Evolutionary conservation across 2,329 filamentous ascomycete genomes (phyloP).

Genomic region (Fusarium sp.): DNA sequence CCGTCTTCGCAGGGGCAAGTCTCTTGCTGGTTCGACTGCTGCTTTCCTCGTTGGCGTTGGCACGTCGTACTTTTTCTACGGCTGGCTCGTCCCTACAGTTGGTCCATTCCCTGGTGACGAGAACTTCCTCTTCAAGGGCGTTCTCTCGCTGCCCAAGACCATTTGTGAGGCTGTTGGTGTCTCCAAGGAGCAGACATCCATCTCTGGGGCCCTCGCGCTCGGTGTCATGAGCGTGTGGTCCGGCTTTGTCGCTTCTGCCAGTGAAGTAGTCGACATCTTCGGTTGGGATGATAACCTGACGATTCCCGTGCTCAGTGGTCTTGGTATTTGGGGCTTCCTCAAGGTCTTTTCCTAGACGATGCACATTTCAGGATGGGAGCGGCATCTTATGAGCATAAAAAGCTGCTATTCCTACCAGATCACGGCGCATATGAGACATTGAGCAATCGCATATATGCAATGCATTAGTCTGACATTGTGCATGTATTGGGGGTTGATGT

Average conservation of each 20-base stretch:
- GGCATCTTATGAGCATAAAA: not conserved
- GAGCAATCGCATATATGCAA: slow-evolving; percentile 10
- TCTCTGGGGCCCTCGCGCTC: slow-evolving; percentile 77
- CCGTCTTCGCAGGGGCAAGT: slow-evolving; percentile 85
- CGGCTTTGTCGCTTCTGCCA: slow-evolving; percentile 86
- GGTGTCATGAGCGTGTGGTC: slow-evolving; percentile 85
- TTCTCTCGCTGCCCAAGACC: slow-evolving; percentile 71
- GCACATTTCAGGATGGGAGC: not conserved
- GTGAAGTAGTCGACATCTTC: slow-evolving; percentile 90
- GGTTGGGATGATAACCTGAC: slow-evolving; percentile 98
- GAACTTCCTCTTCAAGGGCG: slow-evolving; percentile 78
- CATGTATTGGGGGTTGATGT: slow-evolving; percentile 14
- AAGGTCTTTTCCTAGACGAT: slow-evolving; percentile 75
- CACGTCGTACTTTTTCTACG: slow-evolving; percentile 88
- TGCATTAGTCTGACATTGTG: slow-evolving; percentile 22
- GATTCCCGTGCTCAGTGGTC: slow-evolving; percentile 88
- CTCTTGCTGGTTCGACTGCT: slow-evolving; percentile 85
- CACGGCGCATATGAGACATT: slow-evolving; percentile 19
- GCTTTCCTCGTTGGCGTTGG: slow-evolving; percentile 84
- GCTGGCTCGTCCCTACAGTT: slow-evolving; percentile 76
- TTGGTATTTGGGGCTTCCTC: slow-evolving; percentile 90
- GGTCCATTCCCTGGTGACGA: slow-evolving; percentile 75
- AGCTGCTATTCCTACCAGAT: not conserved
- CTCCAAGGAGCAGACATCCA: slow-evolving; percentile 62
- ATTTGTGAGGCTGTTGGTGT: slow-evolving; percentile 69